These are phyloP conservation scores for Phytophthora idaei DNA, from an alignment of 352 stramenopile genomes.

Conservation along the genomic window DNA sequence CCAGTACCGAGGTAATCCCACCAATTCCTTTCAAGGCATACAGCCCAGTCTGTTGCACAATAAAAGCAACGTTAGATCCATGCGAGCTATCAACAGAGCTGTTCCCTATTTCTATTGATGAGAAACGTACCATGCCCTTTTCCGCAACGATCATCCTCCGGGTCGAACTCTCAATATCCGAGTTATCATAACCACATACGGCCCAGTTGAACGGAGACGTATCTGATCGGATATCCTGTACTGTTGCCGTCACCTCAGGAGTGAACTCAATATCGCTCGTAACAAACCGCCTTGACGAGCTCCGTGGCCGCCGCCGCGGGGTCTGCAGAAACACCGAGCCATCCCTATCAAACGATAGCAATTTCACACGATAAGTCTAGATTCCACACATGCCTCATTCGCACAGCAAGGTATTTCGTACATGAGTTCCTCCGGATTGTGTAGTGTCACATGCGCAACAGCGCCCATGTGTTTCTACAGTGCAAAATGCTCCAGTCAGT, in stretches of 20 bases:
- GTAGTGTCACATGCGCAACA: constrained; percentile 76
- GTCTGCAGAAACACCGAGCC: constrained; percentile 67
- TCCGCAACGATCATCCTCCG: constrained; percentile 82
- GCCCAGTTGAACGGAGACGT: constrained; percentile 85
- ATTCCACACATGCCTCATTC: neutral
- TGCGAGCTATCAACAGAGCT: neutral
- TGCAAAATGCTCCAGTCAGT: constrained; percentile 12
- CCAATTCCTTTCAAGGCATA: constrained; percentile 86
- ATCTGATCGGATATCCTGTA: constrained; percentile 86
- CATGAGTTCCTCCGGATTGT: constrained; percentile 79
- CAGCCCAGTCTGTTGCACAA: constrained; percentile 60
- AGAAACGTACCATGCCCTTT: constrained; percentile 79
- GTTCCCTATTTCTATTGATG: neutral
- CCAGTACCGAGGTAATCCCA: constrained; percentile 73
- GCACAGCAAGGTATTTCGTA: constrained; percentile 28
- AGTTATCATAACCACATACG: constrained; percentile 79
- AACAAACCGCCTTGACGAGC: constrained; percentile 71
- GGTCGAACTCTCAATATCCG: constrained; percentile 59
- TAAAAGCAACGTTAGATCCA: constrained; percentile 7
- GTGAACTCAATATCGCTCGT: constrained; percentile 86
- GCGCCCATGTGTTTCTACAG: constrained; percentile 80
- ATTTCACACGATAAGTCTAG: neutral
- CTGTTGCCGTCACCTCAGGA: constrained; percentile 65
- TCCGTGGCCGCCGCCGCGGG: constrained; percentile 63
- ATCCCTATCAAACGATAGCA: constrained; percentile 45